These are phyloP conservation scores for Phellopilus nigrolimitatus DNA, from an alignment of 1,284 basidiomycete genomes.

Conservation along the genomic window DNA sequence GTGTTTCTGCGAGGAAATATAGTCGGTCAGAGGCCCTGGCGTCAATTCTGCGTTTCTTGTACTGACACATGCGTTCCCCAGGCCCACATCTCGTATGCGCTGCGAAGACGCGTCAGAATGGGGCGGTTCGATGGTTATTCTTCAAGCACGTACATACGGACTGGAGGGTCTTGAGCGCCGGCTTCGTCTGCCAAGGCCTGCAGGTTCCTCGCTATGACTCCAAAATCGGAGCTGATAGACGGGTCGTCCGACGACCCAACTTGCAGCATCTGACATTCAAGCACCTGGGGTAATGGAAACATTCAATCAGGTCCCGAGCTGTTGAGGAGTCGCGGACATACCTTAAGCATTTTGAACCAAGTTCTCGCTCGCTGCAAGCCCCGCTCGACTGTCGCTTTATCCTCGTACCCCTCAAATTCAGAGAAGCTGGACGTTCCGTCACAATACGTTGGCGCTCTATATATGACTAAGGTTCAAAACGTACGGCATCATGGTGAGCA, in stretches of 20 bases:
- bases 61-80: constrained; percentile 31
- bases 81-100: constrained; percentile 33
- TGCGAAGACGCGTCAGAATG: constrained; percentile 9
- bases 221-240: constrained; percentile 25
- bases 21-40: background rate
- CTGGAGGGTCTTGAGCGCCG: constrained; percentile 28
- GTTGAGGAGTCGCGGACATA: no score
- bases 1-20: constrained; percentile 24
- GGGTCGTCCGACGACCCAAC: constrained; percentile 30
- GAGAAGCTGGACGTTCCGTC: constrained; percentile 25
- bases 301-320: no score
- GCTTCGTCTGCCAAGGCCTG: constrained; percentile 29
- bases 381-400: constrained; percentile 22
- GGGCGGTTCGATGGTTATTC: background rate
- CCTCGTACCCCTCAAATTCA: constrained; percentile 27
- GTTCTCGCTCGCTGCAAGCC: constrained; percentile 25
- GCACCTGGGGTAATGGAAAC: constrained; percentile 23
- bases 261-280: constrained; percentile 28
- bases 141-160: constrained; percentile 30
- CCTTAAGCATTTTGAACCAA: constrained; percentile 30
- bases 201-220: constrained; percentile 29
- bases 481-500: constrained; percentile 20
- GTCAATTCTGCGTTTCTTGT: background rate
- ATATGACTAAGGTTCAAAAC: background rate
- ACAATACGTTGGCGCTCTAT: background rate